Conservation (phyloP, 2,329 filamentous ascomycete species). For the Aspergillus tanneri region DNA sequence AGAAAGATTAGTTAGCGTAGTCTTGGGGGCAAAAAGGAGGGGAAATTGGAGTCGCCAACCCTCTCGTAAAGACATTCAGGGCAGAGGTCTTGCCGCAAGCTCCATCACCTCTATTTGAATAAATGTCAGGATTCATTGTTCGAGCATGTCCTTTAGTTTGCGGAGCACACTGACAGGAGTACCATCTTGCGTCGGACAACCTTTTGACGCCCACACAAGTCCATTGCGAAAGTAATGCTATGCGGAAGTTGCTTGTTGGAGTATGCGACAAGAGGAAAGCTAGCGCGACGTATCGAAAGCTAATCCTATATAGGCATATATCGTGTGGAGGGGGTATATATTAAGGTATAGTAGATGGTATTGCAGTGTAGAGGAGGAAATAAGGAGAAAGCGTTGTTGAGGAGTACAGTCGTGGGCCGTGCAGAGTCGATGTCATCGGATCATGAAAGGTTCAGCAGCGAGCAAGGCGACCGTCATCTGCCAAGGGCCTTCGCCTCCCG, state of each 20-base stretch:
- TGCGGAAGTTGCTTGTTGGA: slow-evolving; percentile 1
- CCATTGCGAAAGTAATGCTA: slow-evolving; percentile 39
- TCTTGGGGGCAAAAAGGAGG: slow-evolving; percentile 2
- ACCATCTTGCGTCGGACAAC: slow-evolving; percentile 96
- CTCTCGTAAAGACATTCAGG: slow-evolving; percentile 97
- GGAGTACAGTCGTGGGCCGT: slow-evolving; percentile 25
- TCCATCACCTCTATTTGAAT: slow-evolving; percentile 73
- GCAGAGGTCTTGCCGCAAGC: slow-evolving; percentile 96
- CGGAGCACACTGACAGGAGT: slow-evolving; percentile 61
- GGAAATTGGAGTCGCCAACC: slow-evolving; percentile 55
- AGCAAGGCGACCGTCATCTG: slow-evolving; percentile 60
- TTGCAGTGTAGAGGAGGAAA: slow-evolving; percentile 15
- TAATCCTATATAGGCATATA: slow-evolving; percentile 1
- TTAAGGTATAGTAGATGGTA: not conserved
- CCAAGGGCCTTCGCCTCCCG: slow-evolving; percentile 17
- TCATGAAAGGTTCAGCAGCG: slow-evolving; percentile 29
- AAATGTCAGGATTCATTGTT: slow-evolving; percentile 21
- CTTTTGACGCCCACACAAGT: slow-evolving; percentile 70
- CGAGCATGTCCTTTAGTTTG: not conserved
- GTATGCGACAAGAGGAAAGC: slow-evolving; percentile 4
- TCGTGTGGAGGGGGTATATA: not conserved
- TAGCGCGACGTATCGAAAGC: not conserved
- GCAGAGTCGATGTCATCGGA: slow-evolving; percentile 38
- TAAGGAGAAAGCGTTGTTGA: slow-evolving; percentile 19
- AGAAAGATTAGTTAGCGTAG: slow-evolving; percentile 21